These are phyloP conservation scores for Trichosporon ovoides DNA, from an alignment of 1,284 basidiomycete genomes.

Conservation along the genomic window DNA sequence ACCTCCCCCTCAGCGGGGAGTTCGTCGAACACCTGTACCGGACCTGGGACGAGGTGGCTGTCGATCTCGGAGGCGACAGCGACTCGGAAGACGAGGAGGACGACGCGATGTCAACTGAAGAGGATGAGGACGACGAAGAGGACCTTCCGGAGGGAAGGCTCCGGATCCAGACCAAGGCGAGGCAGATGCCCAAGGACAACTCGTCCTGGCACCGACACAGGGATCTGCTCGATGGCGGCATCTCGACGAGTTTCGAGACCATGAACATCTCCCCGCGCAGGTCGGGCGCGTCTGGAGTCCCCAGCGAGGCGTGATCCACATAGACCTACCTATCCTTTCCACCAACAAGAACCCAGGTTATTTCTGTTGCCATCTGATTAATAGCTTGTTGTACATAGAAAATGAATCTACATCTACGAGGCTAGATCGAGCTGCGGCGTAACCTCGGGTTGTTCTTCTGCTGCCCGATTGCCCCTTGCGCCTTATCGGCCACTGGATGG, in stretches of 20 bases:
- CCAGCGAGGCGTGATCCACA: background rate
- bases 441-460: constrained; percentile 37
- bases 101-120: constrained; percentile 45
- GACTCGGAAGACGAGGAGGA: constrained; percentile 48
- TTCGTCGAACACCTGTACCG: constrained; percentile 54
- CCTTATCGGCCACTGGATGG: constrained; percentile 56
- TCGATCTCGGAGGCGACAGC: constrained; percentile 40
- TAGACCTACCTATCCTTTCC: background rate
- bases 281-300: background rate
- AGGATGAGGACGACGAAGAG: constrained; percentile 6
- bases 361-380: background rate
- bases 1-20: constrained; percentile 58
- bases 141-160: constrained; percentile 6
- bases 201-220: constrained; percentile 7
- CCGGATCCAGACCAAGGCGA: background rate
- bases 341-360: background rate
- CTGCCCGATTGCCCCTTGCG: constrained; percentile 27
- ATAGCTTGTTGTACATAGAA: constrained; percentile 5
- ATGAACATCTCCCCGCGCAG: background rate
- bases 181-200: constrained; percentile 15
- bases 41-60: constrained; percentile 54
- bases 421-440: constrained; percentile 22
- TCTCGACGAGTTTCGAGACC: constrained; percentile 1
- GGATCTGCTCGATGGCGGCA: background rate
- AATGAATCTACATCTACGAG: background rate